Conservation (phyloP, 1,284 basidiomycete genomes). For the Microbotryum intermedium region DNA sequence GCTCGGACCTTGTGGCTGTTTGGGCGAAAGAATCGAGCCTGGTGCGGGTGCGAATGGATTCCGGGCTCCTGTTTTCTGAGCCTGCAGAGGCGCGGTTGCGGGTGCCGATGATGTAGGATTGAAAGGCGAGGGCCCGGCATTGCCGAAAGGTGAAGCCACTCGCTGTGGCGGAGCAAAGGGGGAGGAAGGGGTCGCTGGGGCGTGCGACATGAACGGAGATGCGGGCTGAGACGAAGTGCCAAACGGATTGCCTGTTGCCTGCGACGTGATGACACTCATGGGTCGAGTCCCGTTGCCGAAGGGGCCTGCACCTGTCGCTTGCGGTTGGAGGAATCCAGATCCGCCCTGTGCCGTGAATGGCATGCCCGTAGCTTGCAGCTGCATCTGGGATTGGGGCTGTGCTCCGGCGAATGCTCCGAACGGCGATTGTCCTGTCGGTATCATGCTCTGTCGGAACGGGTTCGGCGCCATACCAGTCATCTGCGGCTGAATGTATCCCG, state of each 20-base stretch:
- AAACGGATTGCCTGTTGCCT: constrained; percentile 46
- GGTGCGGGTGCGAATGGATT: constrained; percentile 84
- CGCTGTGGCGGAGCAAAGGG: constrained; percentile 31
- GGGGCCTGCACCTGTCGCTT: neutral
- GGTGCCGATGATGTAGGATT: constrained; percentile 16
- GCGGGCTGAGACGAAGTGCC: constrained; percentile 11
- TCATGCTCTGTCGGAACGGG: constrained; percentile 21
- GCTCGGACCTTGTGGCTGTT: constrained; percentile 58
- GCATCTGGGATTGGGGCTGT: constrained; percentile 6
- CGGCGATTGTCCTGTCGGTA: constrained; percentile 1
- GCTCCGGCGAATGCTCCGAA: neutral
- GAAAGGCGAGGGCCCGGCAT: neutral
- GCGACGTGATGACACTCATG: constrained; percentile 11
- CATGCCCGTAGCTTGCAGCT: neutral
- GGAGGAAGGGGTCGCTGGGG: constrained; percentile 21
- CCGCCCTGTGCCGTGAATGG: neutral
- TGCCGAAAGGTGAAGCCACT: constrained; percentile 23
- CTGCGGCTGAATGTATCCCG: constrained; percentile 54
- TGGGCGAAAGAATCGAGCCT: constrained; percentile 46
- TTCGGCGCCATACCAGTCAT: constrained; percentile 50
- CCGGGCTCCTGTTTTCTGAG: constrained; percentile 85
- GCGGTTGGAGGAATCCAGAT: neutral
- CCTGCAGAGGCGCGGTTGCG: constrained; percentile 49
- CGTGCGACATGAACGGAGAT: too few species aligned
- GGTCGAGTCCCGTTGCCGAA: too few species aligned